phyloP scores from a whole-genome alignment of 345 rosid genomes.

The Streptanthus diversifolius region DNA sequence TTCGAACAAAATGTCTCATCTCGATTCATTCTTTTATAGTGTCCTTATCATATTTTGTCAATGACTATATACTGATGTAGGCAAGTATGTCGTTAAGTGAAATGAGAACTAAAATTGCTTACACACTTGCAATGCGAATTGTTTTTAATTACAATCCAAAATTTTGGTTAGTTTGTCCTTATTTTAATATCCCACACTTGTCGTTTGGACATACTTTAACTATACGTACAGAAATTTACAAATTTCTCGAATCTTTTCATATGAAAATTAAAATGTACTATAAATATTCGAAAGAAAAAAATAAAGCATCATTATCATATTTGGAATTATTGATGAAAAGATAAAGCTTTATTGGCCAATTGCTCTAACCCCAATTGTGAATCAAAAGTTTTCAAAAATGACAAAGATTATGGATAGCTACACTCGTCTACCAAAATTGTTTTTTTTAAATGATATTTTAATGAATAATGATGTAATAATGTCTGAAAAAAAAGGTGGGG shows the following conservation, averaged over 20 bases:
- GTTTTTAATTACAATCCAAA: slow-evolving; percentile 13
- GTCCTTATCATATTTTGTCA: slow-evolving; percentile 6
- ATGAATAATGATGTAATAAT: background rate
- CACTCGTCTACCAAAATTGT: background rate
- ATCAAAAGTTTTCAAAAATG: background rate
- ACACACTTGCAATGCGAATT: slow-evolving; percentile 13
- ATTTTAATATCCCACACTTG: slow-evolving; percentile 16
- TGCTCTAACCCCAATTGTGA: background rate
- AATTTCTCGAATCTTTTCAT: background rate
- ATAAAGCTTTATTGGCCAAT: background rate
- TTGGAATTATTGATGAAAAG: background rate
- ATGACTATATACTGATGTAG: background rate
- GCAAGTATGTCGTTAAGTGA: slow-evolving; percentile 28
- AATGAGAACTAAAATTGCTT: background rate
- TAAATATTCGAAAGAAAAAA: background rate
- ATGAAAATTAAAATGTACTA: background rate
- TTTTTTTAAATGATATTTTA: background rate
- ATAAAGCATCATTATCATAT: background rate
- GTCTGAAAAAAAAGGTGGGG: background rate
- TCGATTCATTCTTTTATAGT: background rate
- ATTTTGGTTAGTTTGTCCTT: slow-evolving; percentile 1
- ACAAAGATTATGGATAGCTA: background rate
- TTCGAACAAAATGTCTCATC: background rate
- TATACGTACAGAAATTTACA: background rate
- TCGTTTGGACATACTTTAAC: slow-evolving; percentile 8